Conservation (phyloP, 2,329 filamentous ascomycete species). For the Helotiales sp. region DNA sequence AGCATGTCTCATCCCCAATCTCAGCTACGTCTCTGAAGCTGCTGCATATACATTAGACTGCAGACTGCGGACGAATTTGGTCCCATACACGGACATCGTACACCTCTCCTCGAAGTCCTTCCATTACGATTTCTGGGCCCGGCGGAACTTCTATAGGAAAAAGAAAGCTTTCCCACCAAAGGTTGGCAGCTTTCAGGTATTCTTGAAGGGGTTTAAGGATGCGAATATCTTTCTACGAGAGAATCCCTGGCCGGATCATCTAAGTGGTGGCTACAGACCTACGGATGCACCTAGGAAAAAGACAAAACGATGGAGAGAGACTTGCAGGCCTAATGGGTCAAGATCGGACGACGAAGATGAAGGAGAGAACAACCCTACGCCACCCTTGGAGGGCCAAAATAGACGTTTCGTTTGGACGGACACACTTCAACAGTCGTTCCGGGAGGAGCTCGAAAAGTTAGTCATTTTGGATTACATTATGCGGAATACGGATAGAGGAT, state of each 20-base stretch:
- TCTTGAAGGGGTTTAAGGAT: conserved; percentile 95
- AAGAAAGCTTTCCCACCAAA: conserved; percentile 88
- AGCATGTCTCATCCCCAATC: conserved; percentile 92
- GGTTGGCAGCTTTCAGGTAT: conserved; percentile 95
- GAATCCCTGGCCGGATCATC: conserved; percentile 94
- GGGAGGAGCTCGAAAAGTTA: conserved; percentile 94
- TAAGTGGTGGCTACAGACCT: conserved; percentile 66
- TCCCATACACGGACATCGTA: conserved; percentile 96
- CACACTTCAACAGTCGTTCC: conserved; percentile 83
- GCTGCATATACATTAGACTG: conserved; percentile 94
- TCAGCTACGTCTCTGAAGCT: conserved; percentile 97
- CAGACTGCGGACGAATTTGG: conserved; percentile 86
- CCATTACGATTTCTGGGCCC: conserved; percentile 97
- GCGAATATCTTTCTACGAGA: conserved; percentile 94
- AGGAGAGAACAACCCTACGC: conserved; percentile 52
- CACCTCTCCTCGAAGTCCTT: conserved; percentile 95
- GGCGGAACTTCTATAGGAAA: conserved; percentile 84
- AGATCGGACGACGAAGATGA: conserved; percentile 64
- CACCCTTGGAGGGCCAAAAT: conserved; percentile 31
- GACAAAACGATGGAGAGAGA: conserved; percentile 78
- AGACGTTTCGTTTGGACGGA: conserved; percentile 82
- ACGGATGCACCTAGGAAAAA: conserved; percentile 70
- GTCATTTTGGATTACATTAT: conserved; percentile 99
- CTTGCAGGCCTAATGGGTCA: conserved; percentile 68
- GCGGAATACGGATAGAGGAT: conserved; percentile 94